Conservation (phyloP, 2,329 filamentous ascomycete species). For the Alternaria novae-zelandiae region DNA sequence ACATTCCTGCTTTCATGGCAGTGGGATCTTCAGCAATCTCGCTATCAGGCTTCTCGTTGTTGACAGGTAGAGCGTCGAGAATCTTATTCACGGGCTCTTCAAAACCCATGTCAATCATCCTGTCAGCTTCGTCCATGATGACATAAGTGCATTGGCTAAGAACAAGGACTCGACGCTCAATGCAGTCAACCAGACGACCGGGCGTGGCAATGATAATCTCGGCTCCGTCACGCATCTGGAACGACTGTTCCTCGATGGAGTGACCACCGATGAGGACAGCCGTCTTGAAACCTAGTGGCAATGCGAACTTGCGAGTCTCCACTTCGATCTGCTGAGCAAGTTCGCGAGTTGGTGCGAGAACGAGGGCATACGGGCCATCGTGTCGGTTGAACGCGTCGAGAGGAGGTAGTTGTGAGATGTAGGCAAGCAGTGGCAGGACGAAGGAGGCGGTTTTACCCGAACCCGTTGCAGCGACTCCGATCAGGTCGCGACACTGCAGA, state of each 20-base stretch:
- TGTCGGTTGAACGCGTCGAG: conserved; percentile 87
- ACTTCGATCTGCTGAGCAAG: conserved; percentile 96
- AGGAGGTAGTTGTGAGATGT: conserved; percentile 88
- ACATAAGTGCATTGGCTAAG: conserved; percentile 97
- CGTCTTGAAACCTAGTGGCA: conserved; percentile 87
- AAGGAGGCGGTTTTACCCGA: conserved; percentile 98
- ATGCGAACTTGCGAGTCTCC: conserved; percentile 91
- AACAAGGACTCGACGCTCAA: conserved; percentile 89
- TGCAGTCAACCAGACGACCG: conserved; percentile 94
- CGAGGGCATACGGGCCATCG: conserved; percentile 96
- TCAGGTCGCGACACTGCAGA: conserved; percentile 89
- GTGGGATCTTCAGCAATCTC: conserved; percentile 86
- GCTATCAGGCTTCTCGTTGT: conserved; percentile 92
- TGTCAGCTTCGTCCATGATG: conserved; percentile 99
- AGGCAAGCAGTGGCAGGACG: conserved; percentile 87
- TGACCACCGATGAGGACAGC: conserved; percentile 99
- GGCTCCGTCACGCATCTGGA: conserved; percentile 86
- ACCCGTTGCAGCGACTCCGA: conserved; percentile 96
- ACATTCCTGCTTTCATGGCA: conserved; percentile 85
- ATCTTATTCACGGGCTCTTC: conserved; percentile 98
- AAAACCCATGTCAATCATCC: conserved; percentile 98
- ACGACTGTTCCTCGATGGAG: conserved; percentile 90
- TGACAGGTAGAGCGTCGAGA: conserved; percentile 87
- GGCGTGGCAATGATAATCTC: conserved; percentile 99
- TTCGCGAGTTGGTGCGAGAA: conserved; percentile 95